phyloP scores from a whole-genome alignment of 2,329 filamentous ascomycete species.

The Leptosphaerulina australis region DNA sequence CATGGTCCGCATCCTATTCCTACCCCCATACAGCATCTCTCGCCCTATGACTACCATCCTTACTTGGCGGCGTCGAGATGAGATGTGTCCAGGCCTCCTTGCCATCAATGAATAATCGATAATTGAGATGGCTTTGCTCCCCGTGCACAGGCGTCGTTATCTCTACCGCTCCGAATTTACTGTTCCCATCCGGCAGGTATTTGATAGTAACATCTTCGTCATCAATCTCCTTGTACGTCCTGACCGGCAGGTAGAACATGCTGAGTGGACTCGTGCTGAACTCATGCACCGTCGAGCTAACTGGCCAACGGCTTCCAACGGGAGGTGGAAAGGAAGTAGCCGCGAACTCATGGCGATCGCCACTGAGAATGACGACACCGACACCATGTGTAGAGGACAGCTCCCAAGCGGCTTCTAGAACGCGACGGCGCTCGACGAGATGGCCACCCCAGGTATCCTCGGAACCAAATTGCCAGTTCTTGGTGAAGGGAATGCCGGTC shows the following conservation, averaged over 20 bases:
- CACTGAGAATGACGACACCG: slow-evolving; percentile 83
- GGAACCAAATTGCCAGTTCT: slow-evolving; percentile 91
- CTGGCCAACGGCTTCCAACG: slow-evolving; percentile 63
- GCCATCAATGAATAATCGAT: slow-evolving; percentile 82
- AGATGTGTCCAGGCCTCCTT: slow-evolving; percentile 73
- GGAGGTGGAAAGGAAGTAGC: slow-evolving; percentile 76
- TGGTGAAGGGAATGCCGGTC: slow-evolving; percentile 91
- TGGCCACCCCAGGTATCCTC: slow-evolving; percentile 96
- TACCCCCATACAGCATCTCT: slow-evolving; percentile 56
- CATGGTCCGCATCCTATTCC: too few species aligned
- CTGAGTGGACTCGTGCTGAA: slow-evolving; percentile 90
- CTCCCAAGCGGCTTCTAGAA: slow-evolving; percentile 93
- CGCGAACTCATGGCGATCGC: slow-evolving; percentile 96
- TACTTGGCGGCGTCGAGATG: slow-evolving; percentile 52
- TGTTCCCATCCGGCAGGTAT: slow-evolving; percentile 85
- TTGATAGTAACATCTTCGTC: slow-evolving; percentile 83
- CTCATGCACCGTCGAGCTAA: slow-evolving; percentile 69
- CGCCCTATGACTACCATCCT: slow-evolving; percentile 48
- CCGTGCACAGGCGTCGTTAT: slow-evolving; percentile 71
- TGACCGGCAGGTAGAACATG: slow-evolving; percentile 89
- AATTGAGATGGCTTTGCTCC: slow-evolving; percentile 75
- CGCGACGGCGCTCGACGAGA: slow-evolving; percentile 73
- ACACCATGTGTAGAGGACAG: slow-evolving; percentile 71
- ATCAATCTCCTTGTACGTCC: slow-evolving; percentile 82
- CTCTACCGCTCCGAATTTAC: slow-evolving; percentile 84